These are phyloP conservation scores for Oryza nivara DNA, from an alignment of 176 grass and related monocot genomes.

Conservation along the genomic window DNA sequence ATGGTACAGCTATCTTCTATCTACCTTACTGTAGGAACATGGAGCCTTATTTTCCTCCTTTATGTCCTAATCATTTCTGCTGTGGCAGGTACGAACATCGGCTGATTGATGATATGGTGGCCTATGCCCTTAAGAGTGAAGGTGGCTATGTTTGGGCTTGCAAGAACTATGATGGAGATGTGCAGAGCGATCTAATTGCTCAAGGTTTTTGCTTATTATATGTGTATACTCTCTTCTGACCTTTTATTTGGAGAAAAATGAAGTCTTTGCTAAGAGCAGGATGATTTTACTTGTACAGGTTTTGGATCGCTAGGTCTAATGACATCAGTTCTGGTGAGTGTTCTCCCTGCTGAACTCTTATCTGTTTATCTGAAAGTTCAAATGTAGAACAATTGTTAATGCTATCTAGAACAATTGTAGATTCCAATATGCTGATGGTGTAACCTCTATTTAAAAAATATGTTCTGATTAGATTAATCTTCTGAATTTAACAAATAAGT, in stretches of 20 bases:
- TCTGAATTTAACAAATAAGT: background rate
- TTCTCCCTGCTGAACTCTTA: background rate
- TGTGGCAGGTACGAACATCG: constrained; percentile 88
- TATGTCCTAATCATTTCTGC: constrained; percentile 16
- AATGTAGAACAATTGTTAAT: background rate
- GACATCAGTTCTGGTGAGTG: constrained; percentile 72
- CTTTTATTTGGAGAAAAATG: constrained; percentile 1
- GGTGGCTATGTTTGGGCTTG: constrained; percentile 98
- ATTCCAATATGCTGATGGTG: background rate
- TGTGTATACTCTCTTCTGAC: background rate
- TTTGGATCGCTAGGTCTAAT: constrained; percentile 80
- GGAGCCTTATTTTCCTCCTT: background rate
- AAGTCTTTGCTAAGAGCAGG: constrained; percentile 13
- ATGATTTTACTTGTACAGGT: constrained; percentile 46
- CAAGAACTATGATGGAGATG: constrained; percentile 98
- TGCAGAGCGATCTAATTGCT: constrained; percentile 92
- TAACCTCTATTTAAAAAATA: background rate
- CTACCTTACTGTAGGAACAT: constrained; percentile 14
- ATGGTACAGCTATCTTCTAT: constrained; percentile 60
- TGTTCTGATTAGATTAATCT: background rate
- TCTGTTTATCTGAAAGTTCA: constrained; percentile 12
- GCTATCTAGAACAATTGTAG: background rate
- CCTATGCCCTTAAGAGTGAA: constrained; percentile 92
- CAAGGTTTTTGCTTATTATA: constrained; percentile 54
- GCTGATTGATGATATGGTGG: constrained; percentile 99